These are phyloP conservation scores for Gossypium sturtianum DNA, from an alignment of 345 rosid species.

Conservation along the genomic window DNA sequence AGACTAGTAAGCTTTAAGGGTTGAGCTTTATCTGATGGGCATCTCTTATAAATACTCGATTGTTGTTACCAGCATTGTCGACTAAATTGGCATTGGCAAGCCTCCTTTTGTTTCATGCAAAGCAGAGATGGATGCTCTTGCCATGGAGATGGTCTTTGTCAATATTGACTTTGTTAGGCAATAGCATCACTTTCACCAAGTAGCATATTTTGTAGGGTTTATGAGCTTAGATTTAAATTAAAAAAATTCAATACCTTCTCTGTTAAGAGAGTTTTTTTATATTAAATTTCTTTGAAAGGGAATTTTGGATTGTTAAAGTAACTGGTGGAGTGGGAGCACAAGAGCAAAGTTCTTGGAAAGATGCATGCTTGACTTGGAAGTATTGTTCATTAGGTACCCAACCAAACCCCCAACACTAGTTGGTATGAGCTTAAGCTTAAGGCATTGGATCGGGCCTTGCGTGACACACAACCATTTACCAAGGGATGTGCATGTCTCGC, in stretches of 20 bases:
- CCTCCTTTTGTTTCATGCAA: constrained; percentile 43
- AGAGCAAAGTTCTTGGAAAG: constrained; percentile 47
- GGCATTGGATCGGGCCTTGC: no score
- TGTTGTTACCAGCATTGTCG: constrained; percentile 46
- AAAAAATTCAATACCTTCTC: not conserved
- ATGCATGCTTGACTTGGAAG: constrained; percentile 45
- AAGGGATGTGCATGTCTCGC: no score
- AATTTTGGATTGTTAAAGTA: constrained; percentile 27
- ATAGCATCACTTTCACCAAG: not conserved
- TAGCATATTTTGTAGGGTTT: not conserved
- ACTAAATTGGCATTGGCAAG: constrained; percentile 37
- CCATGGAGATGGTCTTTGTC: constrained; percentile 27
- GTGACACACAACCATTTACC: no score
- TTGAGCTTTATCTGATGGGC: constrained; percentile 53
- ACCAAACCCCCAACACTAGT: no score
- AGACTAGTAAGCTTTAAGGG: constrained; percentile 57
- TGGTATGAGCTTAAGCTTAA: no score
- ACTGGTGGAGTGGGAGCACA: constrained; percentile 13
- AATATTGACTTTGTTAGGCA: not conserved
- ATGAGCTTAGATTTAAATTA: not conserved
- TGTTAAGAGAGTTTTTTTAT: not conserved
- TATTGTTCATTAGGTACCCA: no score
- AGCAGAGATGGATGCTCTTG: constrained; percentile 51
- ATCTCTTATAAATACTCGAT: constrained; percentile 37
- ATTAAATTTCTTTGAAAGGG: not conserved